Base-by-base conservation (phyloP, 1,284 basidiomycete genomes). In the Tetrapyrgos nigripes region DNA sequence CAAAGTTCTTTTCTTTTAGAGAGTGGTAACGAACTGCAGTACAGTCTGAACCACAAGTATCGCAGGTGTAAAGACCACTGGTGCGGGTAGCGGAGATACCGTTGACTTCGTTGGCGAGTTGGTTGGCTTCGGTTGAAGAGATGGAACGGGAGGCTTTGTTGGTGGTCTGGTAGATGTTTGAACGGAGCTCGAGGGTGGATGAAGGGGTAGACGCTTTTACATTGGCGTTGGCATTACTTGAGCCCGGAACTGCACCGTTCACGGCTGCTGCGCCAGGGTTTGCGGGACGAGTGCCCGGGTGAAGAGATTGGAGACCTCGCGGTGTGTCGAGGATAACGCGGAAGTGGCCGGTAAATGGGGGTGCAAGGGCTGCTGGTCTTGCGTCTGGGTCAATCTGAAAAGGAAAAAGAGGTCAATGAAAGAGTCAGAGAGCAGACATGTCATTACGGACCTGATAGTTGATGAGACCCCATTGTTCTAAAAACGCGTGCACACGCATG, bases 321-420 rank as follows among this genome's bases (percentile, higher is more conserved):
- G 97, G 97, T 0, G 97, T 97, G 74, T 99, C 97, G 65, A 99
- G 88, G 49, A 97, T 90, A 66, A 99, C 94, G 60, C 97, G 91
- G 86, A 97, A 99, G 75, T 99, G 97, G 31, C 97, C 97, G 0
- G 97, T 99, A 75, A 98, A 99, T 24, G 97, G 97, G 27, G 97
- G 97, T 8, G 93, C 96, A 11, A 99, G 85, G 0, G 96, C 87
- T 1, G 97, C 93, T 5, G 97, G 97, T 57, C 96, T 86, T 60
- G 95, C 92, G 70, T 98, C 97, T 33, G 96, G 96, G 79, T 99
- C 97, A 68, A 99, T 94, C 96, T 99, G 71, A 1, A 51, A 50
- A 57, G 52, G 67, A 43, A 73, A 66, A 67, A 72, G n/a, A 55
- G 31, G 55, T 57, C 19, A 56, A 43, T 23, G 59, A 24, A 50